Conservation (phyloP, 2,329 filamentous ascomycete genomes). For the Sarocladium kiliense region DNA sequence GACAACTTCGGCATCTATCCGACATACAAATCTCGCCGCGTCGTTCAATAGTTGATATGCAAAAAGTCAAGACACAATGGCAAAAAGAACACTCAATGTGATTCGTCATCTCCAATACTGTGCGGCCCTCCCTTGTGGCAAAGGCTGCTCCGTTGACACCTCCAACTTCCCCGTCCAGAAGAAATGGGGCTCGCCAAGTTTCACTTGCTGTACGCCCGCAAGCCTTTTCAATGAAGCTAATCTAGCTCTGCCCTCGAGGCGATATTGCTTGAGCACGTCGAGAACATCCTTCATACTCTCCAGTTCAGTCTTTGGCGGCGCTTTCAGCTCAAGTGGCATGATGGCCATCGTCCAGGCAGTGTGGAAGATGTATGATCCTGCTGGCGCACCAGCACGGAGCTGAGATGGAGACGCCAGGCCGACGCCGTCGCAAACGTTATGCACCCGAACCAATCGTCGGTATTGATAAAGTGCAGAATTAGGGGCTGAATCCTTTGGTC, state of each 20-base stretch:
- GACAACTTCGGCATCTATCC: no score
- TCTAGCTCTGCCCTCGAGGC: conserved; percentile 25
- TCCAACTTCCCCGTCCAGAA: conserved; percentile 37
- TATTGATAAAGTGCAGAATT: conserved; percentile 41
- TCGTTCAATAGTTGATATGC: neutral
- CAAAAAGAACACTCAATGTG: no score
- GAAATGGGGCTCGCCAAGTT: conserved; percentile 22
- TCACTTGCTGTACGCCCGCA: conserved; percentile 11
- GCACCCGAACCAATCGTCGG: conserved; percentile 36
- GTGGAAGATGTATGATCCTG: conserved; percentile 39
- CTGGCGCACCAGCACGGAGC: conserved; percentile 43
- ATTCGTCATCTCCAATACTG: conserved; percentile 9
- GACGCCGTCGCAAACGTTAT: conserved; percentile 28
- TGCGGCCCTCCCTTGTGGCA: neutral
- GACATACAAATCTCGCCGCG: neutral
- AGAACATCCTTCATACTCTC: conserved; percentile 39
- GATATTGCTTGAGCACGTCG: conserved; percentile 33
- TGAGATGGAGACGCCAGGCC: conserved; percentile 46
- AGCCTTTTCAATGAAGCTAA: conserved; percentile 17
- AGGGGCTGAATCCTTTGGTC: conserved; percentile 25
- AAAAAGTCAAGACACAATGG: neutral
- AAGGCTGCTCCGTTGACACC: conserved; percentile 18
- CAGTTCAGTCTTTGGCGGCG: conserved; percentile 25
- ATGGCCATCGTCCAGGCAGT: conserved; percentile 49
- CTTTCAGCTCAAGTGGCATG: conserved; percentile 24